Base-by-base conservation (phyloP, 768 basidiomycete species). In the Russula olivacea region DNA sequence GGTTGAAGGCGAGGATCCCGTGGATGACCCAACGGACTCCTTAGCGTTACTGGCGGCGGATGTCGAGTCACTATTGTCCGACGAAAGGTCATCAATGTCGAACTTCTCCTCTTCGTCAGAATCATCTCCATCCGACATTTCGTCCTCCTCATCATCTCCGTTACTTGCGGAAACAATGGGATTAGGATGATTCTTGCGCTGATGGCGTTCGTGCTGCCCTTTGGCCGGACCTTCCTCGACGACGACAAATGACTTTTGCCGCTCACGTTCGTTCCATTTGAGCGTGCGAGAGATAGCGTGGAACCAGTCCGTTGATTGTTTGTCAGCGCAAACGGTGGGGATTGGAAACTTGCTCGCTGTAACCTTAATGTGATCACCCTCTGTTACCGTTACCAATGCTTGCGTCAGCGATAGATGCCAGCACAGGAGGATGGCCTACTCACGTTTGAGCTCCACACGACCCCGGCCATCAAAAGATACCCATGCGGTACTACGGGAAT, bases 251-350 rank as follows among this genome's bases (percentile, higher is more conserved):
- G 94, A 97, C 73, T 98, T 99, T 72, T 99, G 97, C 51, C 97
- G 85, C 75, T 98, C 93, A 25, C 96, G 86, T 74, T 99, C 96
- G 76, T 99, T 99, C 97, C 97, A 98, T 73, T 98, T 96, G 54
- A 99, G 79, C 10, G 96, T 99, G 25, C 97, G 84, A 40, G 93
- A 92, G 66, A 99, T 98, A 4, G 96, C 84, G 65, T 93, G 87
- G 85, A 99, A 98, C 97, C 97, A 99, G 71, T 99, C 97, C 2
- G 91, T 92, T 21, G 94, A 97, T 72, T 97, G 95, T 66, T 95
- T 97, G 72, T 97, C 92, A 8, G 93, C 93, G 70, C 96, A 98
- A 7, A 99, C 94, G 3, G 97, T 98, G 8, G 97, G 97, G 81
- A 98, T 98, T 5, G 97, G 97, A 73, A 92, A 99, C 72, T 88